Evolutionary conservation across 257 asterid genomes (phyloP), one percentile per base, ranked within the genome.

Genomic region (Linaria vulgaris): DNA sequence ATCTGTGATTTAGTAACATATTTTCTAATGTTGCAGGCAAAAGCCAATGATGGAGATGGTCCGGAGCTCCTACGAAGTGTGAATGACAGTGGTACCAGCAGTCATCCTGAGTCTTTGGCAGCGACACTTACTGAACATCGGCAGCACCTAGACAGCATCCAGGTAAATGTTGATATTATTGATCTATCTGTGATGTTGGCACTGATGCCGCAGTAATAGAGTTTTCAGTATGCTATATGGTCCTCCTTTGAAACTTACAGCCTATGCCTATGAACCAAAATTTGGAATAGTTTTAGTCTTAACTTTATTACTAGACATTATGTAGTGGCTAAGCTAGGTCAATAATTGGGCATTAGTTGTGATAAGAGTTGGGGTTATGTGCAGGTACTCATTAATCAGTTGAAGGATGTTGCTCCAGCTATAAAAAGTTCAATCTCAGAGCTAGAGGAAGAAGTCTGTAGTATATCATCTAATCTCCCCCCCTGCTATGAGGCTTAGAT

Each of bases 71-170:
- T 92, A 34, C 83, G 86, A 67, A 80, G 76, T 82, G 81, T 72
- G 64, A 82, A 79, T 68, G 89, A 87, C 65, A 87, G 83, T 70
- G 84, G 84, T 73, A 66, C 82, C 64, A 80, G 91, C 59, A 84
- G 96, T 74, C 99, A 92, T 78, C 87, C 97, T 20, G 97, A 89
- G 70, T 87, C 96, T 54, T 81, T 92, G 84, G 85, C 88, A 37
- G 79, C 94, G 54, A 89, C 96, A 22, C 96, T 92, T 71, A 68
- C 94, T 38, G 99, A 92, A 73, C 99, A 89, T 69, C 74, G 75
- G 69, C 99, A 92, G 77, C 99, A 92, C 75, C 83, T 87, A 34
- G 96, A 95, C 61, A 92, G 99, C 80, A 89, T 92, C 78, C 99
- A 92, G 96, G 99, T 89, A 66, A 67, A 64, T 61, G 31, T 37